Percentiles rank a stretch among this genome's conserved stretches.
phyloP scores from a whole-genome alignment of 352 stramenopile species.

The Globisporangium nunn region DNA sequence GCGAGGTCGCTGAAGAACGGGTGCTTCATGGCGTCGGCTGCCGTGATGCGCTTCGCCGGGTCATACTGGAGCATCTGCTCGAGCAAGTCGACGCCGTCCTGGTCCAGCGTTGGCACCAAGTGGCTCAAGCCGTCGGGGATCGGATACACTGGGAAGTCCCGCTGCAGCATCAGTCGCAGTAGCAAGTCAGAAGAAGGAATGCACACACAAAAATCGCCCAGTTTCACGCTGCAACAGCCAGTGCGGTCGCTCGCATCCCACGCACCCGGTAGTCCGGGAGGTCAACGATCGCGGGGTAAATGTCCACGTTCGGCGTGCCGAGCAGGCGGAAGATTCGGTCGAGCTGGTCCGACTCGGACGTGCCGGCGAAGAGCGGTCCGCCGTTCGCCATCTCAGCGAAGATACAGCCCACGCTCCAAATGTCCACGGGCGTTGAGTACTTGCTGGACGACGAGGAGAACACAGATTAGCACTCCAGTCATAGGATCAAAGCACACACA shows the following conservation, averaged over 20 bases:
- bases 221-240: too few species aligned
- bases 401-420: slow-evolving; percentile 98
- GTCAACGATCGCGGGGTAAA: slow-evolving; percentile 95
- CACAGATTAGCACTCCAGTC: background rate
- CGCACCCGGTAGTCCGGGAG: slow-evolving; percentile 94
- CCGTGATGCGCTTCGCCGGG: slow-evolving; percentile 89
- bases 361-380: slow-evolving; percentile 94
- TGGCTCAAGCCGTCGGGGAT: slow-evolving; percentile 81
- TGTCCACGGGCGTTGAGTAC: slow-evolving; percentile 99
- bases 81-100: slow-evolving; percentile 89
- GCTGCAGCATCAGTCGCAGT: slow-evolving; percentile 20
- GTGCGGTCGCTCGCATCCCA: background rate
- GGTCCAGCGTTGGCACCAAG: slow-evolving; percentile 89
- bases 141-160: slow-evolving; percentile 90
- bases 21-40: slow-evolving; percentile 93
- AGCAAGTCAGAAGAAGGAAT: background rate
- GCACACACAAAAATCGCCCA: too few species aligned
- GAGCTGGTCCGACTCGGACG: slow-evolving; percentile 95
- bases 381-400: slow-evolving; percentile 96
- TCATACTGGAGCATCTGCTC: slow-evolving; percentile 88
- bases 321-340: slow-evolving; percentile 97
- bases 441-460: slow-evolving; percentile 48
- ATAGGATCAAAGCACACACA: too few species aligned
- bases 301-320: slow-evolving; percentile 90
- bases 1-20: slow-evolving; percentile 95